phyloP scores from a whole-genome alignment of 2,329 filamentous ascomycete species.

The Beauveria australis region DNA sequence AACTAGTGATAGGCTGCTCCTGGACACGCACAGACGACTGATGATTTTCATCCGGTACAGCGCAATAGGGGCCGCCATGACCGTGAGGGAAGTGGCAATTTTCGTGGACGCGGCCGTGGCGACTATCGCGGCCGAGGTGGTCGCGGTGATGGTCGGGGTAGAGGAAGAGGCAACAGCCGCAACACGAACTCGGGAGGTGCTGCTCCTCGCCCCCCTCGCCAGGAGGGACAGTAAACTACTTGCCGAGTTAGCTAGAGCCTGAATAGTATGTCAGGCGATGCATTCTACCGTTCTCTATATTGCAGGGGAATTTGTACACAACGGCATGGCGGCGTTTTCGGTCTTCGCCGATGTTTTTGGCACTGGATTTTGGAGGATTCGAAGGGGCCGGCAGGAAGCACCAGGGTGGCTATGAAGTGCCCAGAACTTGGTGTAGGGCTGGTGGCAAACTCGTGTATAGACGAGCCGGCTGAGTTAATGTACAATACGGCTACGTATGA shows the following conservation, averaged over 20 bases:
- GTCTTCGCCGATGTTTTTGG: constrained; percentile 10
- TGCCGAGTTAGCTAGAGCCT: constrained; percentile 14
- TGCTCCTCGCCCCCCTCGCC: constrained; percentile 28
- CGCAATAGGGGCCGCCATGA: constrained; percentile 49
- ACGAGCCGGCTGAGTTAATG: background rate
- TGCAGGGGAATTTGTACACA: constrained; percentile 30
- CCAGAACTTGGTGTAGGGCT: background rate
- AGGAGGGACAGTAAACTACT: constrained; percentile 30
- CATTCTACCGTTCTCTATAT: constrained; percentile 22
- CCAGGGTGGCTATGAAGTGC: background rate
- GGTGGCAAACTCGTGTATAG: constrained; percentile 1
- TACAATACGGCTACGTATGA: background rate
- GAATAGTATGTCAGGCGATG: constrained; percentile 21
- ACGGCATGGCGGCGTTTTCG: constrained; percentile 32
- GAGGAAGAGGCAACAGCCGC: constrained; percentile 30
- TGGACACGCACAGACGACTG: constrained; percentile 37
- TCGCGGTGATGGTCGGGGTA: constrained; percentile 38
- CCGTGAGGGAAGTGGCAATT: constrained; percentile 37
- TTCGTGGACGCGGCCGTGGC: constrained; percentile 38
- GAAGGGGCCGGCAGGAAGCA: background rate
- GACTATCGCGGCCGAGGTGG: constrained; percentile 45
- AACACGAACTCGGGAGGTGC: constrained; percentile 23
- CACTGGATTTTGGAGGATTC: constrained; percentile 5
- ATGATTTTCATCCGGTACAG: constrained; percentile 68
- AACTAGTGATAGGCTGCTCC: constrained; percentile 16